Evolutionary conservation across 2,329 filamentous ascomycete genomes (phyloP), one percentile per base, ranked within the genome.

Genomic region (Beauveria rudraprayagi): DNA sequence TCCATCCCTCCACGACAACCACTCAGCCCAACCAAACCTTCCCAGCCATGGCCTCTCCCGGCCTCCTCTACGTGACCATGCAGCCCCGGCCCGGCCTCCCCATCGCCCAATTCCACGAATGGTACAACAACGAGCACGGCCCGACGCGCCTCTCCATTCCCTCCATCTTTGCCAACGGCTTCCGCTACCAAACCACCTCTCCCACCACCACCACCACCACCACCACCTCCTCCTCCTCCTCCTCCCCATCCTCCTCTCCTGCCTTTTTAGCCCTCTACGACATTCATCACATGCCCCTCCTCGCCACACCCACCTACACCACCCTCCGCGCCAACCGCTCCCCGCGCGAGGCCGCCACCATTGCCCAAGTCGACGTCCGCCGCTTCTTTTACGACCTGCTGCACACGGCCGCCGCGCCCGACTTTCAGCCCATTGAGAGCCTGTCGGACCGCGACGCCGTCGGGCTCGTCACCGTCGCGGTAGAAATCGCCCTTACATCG

Each of bases 51-150:
- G 41, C 52, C 34, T n/a, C 56, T 6, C 83, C 83, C 10, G 91
- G 91, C 63, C 85, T 92, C 68, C 85, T 96, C 70, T 91, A 88
- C 72, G 91, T 96, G 67, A 92, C 90, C 17, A 95, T 95, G 88
- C 86, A 92, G 75, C 90, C 91, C 67, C 81, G 83, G 72, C 78
- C 83, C 61, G 81, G 81, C 66, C 80, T 91, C 67, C 78, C 86
- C 60, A 74, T 81, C 53, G 79, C 83, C 64, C 85, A 90, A 69
- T 95, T 96, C 75, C 89, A 95, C 74, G 90, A 95, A 72, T 93
- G 90, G 90, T 96, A 96, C 78, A 92, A 95, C 77, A 94, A 92
- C 73, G 91, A 96, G 77, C 91, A 96, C 76, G 91, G 91, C 59
- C 91, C 91, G 19, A 84, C 86, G 17, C 88, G 91, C 53, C 82